Base-by-base conservation (phyloP, 2,329 filamentous ascomycete species). In the Neonectria sp. region DNA sequence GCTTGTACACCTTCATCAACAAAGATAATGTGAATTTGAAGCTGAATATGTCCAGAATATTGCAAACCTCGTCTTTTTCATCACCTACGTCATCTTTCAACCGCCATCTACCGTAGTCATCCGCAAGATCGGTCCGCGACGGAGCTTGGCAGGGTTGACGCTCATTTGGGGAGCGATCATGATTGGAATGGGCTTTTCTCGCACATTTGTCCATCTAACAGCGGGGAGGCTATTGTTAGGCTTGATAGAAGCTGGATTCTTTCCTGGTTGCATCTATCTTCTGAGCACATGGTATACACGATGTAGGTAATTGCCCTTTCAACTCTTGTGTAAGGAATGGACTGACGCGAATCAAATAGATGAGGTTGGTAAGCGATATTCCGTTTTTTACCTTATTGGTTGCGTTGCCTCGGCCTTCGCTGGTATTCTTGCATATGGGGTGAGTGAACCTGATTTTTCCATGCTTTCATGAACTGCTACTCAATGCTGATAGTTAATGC, bases 241-340 rank as follows among this genome's bases (percentile, higher is more conserved):
- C 57, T 70, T 91, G 2, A 84, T 93, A 27, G 91, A 93, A 76
- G 88, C 89, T 24, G 89, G 91, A 0, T 93, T 91, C 80, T 94
- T 93, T 78, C 91, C 91, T 0, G 88, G 88, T 59, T 91, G 88
- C 57, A 90, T 92, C 0, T 94, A 93, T 74, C 82, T 94, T 6
- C 85, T 94, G n/a, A 91, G 88, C 67, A 92, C 90, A 40, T 94
- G 91, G 91, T 93, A 92, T 75, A 91, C 90, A 0, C 81, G 90
- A 78, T 91, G 87, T 89, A 79, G 83, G 85, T 78, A 9, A 11
- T 24, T 5, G 2, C 17, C 12, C 37, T 13, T n/a, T 43, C 8
- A 5, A 43, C 12, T 11, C 2, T 6, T 4, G 2, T 7, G 9
- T 3, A 2, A 0, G 4, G 5, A 13, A 33, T 13, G 29, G 27